phyloP scores from a whole-genome alignment of 257 asterid species.

The Nyctanthes arbortristis region DNA sequence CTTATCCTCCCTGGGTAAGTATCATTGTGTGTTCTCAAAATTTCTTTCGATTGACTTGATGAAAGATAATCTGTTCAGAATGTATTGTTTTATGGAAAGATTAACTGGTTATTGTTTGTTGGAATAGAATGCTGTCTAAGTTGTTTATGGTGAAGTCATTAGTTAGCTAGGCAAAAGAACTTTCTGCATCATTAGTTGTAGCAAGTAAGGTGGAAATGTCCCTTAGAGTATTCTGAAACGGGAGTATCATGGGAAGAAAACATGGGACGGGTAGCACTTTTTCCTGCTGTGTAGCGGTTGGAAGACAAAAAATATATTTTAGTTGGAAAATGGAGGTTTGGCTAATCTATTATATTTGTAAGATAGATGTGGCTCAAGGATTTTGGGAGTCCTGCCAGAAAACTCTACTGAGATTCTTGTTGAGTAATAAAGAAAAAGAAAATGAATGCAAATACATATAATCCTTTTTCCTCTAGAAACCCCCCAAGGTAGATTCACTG shows the following conservation, averaged over 20 bases:
- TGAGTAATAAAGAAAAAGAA: no score
- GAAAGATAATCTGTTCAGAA: neutral
- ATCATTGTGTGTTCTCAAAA: neutral
- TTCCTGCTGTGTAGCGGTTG: neutral
- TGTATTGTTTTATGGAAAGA: neutral
- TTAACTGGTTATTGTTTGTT: neutral
- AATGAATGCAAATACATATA: no score
- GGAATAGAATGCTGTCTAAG: neutral
- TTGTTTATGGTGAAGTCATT: neutral
- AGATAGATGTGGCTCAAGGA: neutral
- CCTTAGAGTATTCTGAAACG: neutral
- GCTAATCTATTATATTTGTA: neutral
- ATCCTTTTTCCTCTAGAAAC: neutral
- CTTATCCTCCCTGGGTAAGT: conserved; percentile 97
- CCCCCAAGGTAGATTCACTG: neutral
- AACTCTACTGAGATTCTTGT: no score
- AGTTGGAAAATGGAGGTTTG: neutral
- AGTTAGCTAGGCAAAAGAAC: neutral
- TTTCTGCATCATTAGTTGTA: neutral
- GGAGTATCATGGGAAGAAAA: neutral
- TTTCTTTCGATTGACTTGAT: neutral
- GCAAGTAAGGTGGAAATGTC: neutral
- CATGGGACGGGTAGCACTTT: neutral
- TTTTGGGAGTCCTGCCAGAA: neutral
- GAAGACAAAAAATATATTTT: neutral